These are phyloP conservation scores for Nectriaceae sp. DNA, from an alignment of 2,329 filamentous ascomycete genomes.

Conservation along the genomic window DNA sequence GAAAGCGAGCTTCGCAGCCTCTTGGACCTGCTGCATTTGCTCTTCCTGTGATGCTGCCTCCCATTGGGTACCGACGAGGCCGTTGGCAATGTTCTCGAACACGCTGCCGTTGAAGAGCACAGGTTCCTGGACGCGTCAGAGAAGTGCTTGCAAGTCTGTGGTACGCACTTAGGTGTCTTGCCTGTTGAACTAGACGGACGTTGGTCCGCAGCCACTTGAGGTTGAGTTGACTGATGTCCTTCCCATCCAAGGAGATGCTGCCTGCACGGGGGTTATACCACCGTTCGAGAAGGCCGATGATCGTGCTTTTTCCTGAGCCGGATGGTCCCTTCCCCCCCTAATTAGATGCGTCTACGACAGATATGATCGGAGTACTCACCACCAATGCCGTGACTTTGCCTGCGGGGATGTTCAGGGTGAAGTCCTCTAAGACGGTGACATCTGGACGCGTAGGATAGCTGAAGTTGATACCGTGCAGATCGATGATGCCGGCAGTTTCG, in stretches of 20 bases:
- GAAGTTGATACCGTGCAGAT: conserved; percentile 51
- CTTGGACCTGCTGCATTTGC: neutral
- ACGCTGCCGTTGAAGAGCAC: conserved; percentile 49
- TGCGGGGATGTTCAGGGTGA: conserved; percentile 46
- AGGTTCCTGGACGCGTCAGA: conserved; percentile 39
- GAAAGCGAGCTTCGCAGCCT: conserved; percentile 13
- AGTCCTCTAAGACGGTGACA: conserved; percentile 44
- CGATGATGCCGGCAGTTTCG: conserved; percentile 45
- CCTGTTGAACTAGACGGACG: conserved; percentile 52
- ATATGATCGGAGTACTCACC: no score
- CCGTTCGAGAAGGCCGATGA: conserved; percentile 57
- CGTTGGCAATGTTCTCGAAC: conserved; percentile 36
- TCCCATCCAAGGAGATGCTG: conserved; percentile 45
- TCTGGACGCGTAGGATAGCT: conserved; percentile 59
- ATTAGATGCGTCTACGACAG: no score
- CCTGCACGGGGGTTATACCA: conserved; percentile 58
- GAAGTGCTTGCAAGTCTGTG: neutral
- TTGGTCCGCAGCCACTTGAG: conserved; percentile 55
- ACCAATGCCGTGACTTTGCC: conserved; percentile 52
- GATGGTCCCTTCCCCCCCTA: no score
- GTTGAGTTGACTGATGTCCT: conserved; percentile 45
- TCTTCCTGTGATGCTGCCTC: neutral
- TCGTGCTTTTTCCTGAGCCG: conserved; percentile 60
- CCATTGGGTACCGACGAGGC: conserved; percentile 38
- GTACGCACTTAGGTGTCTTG: conserved; percentile 12